Conservation (phyloP, 176 grass and related monocot species). For the Oryza brachyantha region DNA sequence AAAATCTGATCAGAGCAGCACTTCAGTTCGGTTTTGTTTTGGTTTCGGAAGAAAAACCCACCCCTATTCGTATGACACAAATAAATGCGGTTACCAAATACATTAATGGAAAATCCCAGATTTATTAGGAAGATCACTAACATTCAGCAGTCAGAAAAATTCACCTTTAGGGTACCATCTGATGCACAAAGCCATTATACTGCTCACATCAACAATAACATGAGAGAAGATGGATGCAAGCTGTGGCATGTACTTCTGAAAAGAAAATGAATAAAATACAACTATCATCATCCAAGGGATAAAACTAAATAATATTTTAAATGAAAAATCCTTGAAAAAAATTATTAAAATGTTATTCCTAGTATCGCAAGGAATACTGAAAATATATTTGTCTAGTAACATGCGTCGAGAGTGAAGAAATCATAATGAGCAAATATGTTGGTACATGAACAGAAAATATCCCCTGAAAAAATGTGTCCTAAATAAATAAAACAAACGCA, state of each 20-base stretch:
- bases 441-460: neutral
- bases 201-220: conserved; percentile 84
- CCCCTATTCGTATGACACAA: neutral
- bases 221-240: conserved; percentile 71
- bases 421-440: neutral
- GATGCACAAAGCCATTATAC: conserved; percentile 84
- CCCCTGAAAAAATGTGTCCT: neutral
- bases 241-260: conserved; percentile 84
- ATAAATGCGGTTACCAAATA: neutral
- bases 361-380: neutral
- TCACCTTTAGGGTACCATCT: conserved; percentile 91
- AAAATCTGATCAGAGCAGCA: too few relatives aligned
- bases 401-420: neutral
- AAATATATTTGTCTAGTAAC: neutral
- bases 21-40: too few relatives aligned
- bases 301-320: conserved; percentile 6
- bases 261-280: conserved; percentile 34
- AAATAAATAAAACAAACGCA: neutral
- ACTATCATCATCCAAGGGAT: conserved; percentile 21
- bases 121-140: neutral
- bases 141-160: neutral
- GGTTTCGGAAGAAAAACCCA: too few relatives aligned
- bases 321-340: neutral
- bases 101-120: neutral
- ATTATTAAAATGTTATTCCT: neutral